phyloP scores from a whole-genome alignment of 75 land plant species.

The Cupressus sempervirens region DNA sequence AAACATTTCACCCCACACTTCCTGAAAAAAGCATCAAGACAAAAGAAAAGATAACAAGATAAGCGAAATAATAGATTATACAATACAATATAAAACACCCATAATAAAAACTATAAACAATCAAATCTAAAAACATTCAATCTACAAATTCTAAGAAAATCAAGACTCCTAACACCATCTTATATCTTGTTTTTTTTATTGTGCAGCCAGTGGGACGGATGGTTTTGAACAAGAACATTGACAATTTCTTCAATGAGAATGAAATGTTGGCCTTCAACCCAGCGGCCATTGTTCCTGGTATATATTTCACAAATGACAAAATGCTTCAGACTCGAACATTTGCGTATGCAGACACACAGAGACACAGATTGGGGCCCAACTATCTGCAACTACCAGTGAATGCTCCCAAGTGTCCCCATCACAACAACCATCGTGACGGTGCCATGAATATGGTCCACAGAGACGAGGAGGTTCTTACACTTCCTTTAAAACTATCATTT shows the following conservation, averaged over 20 bases:
- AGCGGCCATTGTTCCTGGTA: slow-evolving; percentile 38
- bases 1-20: too few species aligned
- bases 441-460: slow-evolving; percentile 47
- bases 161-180: background rate
- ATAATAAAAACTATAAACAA: too few species aligned
- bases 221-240: slow-evolving; percentile 50
- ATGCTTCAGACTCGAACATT: slow-evolving; percentile 42
- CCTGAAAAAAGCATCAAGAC: too few species aligned
- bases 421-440: slow-evolving; percentile 54
- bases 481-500: background rate
- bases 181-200: background rate
- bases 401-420: slow-evolving; percentile 45
- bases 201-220: slow-evolving; percentile 43
- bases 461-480: slow-evolving; percentile 36
- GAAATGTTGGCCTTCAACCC: slow-evolving; percentile 45
- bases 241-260: slow-evolving; percentile 49
- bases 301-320: slow-evolving; percentile 45
- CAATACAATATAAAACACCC: too few species aligned
- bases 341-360: slow-evolving; percentile 40
- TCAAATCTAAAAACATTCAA: too few species aligned
- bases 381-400: slow-evolving; percentile 45
- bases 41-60: too few species aligned
- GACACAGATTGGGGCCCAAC: slow-evolving; percentile 44
- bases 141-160: too few species aligned
- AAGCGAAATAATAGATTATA: too few species aligned